Conservation (phyloP, 768 basidiomycete genomes). For the Hemileccinum rubropunctum region DNA sequence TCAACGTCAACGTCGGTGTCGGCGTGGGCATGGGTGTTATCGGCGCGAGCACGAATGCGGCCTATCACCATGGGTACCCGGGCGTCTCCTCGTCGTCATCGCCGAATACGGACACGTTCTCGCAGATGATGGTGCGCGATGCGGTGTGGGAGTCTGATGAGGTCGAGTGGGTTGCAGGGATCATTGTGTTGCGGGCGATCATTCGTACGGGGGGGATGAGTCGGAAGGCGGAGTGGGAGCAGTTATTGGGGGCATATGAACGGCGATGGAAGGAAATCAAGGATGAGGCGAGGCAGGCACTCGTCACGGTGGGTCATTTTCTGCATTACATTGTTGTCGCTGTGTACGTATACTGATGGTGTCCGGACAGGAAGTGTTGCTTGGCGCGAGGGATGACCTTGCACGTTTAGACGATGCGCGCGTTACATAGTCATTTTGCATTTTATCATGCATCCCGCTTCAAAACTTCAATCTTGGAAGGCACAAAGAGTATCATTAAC, state of each 20-base stretch:
- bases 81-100: constrained; percentile 31
- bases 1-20: background rate
- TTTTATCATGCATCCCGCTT: background rate
- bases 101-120: constrained; percentile 41
- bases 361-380: constrained; percentile 43
- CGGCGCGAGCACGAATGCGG: constrained; percentile 21
- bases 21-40: background rate
- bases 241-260: constrained; percentile 55
- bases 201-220: constrained; percentile 52
- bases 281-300: constrained; percentile 60
- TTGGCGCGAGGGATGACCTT: constrained; percentile 54
- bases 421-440: background rate
- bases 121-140: constrained; percentile 61
- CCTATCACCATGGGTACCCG: constrained; percentile 32
- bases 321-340: background rate
- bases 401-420: constrained; percentile 38
- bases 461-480: no score
- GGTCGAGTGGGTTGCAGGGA: constrained; percentile 67
- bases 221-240: constrained; percentile 54
- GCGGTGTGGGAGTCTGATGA: constrained; percentile 66
- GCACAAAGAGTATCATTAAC: no score
- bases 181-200: constrained; percentile 54
- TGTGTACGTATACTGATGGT: constrained; percentile 1
- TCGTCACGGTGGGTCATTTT: constrained; percentile 49
- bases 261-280: constrained; percentile 70